Conservation (phyloP, 2,329 filamentous ascomycete species). For the Tolypocladium capitatum region DNA sequence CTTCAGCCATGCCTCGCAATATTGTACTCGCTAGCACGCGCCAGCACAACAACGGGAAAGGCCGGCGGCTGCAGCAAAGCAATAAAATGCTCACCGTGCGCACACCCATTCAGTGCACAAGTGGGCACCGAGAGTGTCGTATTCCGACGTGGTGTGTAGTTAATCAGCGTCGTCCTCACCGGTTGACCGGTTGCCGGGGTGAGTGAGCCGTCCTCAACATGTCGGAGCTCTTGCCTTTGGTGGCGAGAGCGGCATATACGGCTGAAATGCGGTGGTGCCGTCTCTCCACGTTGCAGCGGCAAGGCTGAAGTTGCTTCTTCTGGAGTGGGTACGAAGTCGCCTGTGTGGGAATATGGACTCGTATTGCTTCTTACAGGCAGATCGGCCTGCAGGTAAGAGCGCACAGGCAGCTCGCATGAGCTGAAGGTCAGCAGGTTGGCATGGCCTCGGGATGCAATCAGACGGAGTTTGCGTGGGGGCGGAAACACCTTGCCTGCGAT, state of each 20-base stretch:
- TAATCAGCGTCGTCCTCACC: neutral
- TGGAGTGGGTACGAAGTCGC: neutral
- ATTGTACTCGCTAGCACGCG: too few species aligned
- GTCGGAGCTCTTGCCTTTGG: neutral
- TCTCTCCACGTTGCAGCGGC: neutral
- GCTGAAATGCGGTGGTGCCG: neutral
- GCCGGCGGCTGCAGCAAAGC: neutral
- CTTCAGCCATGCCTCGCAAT: neutral
- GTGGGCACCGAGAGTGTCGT: neutral
- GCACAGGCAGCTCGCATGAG: conserved; percentile 1
- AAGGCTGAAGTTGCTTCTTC: neutral
- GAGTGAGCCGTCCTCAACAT: neutral
- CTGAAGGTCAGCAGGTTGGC: conserved; percentile 1
- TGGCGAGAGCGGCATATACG: neutral
- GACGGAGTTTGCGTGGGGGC: neutral
- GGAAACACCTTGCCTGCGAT: neutral
- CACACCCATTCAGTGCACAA: neutral
- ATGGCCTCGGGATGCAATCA: neutral
- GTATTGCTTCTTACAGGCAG: neutral
- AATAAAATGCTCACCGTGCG: neutral
- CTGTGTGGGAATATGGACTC: neutral
- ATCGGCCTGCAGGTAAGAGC: neutral
- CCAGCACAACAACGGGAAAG: neutral
- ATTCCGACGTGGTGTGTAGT: neutral
- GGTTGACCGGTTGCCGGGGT: neutral